These are phyloP conservation scores for Boletus pseudo-olivaceus DNA, from an alignment of 768 basidiomycete genomes.

Conservation along the genomic window DNA sequence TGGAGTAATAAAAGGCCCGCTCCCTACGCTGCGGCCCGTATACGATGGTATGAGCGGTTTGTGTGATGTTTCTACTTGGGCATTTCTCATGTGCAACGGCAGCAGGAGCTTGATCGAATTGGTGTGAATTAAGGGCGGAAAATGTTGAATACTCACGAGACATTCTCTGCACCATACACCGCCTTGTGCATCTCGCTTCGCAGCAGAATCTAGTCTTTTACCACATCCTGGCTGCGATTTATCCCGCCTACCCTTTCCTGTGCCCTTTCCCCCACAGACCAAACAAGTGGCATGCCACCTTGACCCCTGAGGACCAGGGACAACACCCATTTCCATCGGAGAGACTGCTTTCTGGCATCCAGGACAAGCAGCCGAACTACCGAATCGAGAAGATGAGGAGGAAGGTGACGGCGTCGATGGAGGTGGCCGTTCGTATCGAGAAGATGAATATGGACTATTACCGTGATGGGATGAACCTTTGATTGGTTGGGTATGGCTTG, in stretches of 20 bases:
- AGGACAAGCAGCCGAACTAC: constrained; percentile 55
- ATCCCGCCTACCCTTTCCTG: constrained; percentile 42
- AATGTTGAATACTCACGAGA: constrained; percentile 45
- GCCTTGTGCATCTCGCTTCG: constrained; percentile 66
- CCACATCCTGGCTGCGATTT: constrained; percentile 72
- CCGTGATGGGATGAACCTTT: constrained; percentile 12
- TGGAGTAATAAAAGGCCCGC: constrained; percentile 36
- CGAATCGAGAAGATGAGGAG: constrained; percentile 30
- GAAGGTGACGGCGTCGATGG: constrained; percentile 15
- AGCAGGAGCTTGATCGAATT: constrained; percentile 49
- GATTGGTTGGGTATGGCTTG: constrained; percentile 7
- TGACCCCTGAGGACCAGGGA: constrained; percentile 79
- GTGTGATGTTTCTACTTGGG: constrained; percentile 52
- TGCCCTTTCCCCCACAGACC: constrained; percentile 71
- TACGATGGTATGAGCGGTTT: constrained; percentile 45
- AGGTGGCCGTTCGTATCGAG: constrained; percentile 28
- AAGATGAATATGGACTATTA: constrained; percentile 24
- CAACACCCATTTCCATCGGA: constrained; percentile 81
- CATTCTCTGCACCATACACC: constrained; percentile 85
- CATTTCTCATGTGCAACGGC: constrained; percentile 43
- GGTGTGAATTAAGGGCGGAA: constrained; percentile 4
- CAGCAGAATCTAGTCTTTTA: constrained; percentile 79
- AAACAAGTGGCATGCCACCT: constrained; percentile 79
- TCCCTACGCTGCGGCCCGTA: constrained; percentile 36
- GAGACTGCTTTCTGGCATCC: constrained; percentile 73